Conservation (phyloP, 768 basidiomycete genomes). For the Mycena sanguinolenta region DNA sequence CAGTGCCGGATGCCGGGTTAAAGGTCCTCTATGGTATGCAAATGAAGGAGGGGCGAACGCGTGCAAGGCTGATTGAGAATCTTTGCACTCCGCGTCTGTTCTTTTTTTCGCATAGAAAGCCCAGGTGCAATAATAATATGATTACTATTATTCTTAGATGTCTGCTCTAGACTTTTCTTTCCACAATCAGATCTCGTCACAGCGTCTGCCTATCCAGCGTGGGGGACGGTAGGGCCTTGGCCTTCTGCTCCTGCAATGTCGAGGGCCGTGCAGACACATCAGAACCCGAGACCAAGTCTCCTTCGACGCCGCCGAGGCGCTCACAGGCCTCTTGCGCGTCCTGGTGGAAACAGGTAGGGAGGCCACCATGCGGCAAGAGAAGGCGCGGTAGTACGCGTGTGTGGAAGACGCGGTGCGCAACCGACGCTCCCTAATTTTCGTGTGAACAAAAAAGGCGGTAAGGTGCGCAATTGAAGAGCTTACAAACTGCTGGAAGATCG, state of each 20-base stretch:
- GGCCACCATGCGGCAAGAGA: slow-evolving; percentile 50
- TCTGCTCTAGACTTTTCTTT: slow-evolving; percentile 26
- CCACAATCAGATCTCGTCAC: slow-evolving; percentile 12
- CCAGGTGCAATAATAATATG: slow-evolving; percentile 19
- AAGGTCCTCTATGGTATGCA: too few relatives aligned
- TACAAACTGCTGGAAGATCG: slow-evolving; percentile 85
- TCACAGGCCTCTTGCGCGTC: slow-evolving; percentile 59
- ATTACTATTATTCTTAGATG: slow-evolving; percentile 20
- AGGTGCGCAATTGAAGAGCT: slow-evolving; percentile 41
- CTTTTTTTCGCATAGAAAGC: too few relatives aligned
- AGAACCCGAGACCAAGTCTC: slow-evolving; percentile 45
- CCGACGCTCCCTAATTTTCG: slow-evolving; percentile 56
- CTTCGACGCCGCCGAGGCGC: slow-evolving; percentile 64
- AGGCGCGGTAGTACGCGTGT: slow-evolving; percentile 62
- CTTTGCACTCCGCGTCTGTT: too few relatives aligned
- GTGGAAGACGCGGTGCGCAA: slow-evolving; percentile 65
- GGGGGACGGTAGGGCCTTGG: slow-evolving; percentile 16
- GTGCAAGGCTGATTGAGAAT: too few relatives aligned
- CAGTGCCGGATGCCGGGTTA: too few relatives aligned
- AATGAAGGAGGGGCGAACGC: too few relatives aligned
- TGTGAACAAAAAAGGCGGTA: slow-evolving; percentile 4
- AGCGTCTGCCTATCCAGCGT: slow-evolving; percentile 24
- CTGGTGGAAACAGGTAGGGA: slow-evolving; percentile 62
- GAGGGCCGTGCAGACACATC: not conserved
- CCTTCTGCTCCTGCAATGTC: slow-evolving; percentile 15